These are phyloP conservation scores for Papiliotrema terrestris DNA, from an alignment of 1,284 basidiomycete species.

Conservation along the genomic window DNA sequence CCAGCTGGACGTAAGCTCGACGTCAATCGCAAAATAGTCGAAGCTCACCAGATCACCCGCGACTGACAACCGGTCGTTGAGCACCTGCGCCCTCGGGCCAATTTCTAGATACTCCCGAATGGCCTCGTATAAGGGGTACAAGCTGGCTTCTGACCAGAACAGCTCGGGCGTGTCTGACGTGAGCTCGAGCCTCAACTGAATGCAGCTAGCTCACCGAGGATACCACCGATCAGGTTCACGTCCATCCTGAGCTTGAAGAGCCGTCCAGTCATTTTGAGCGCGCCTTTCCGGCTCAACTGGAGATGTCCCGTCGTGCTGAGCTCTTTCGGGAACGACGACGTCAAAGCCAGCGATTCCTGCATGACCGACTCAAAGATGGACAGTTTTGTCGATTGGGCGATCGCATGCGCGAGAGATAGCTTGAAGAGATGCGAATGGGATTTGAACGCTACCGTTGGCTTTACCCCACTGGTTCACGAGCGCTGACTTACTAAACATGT, in stretches of 20 bases:
- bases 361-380: conserved; percentile 83
- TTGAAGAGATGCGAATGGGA: conserved; percentile 67
- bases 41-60: conserved; percentile 75
- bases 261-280: conserved; percentile 79
- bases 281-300: conserved; percentile 72
- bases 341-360: conserved; percentile 72
- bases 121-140: conserved; percentile 86
- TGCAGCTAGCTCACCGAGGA: conserved; percentile 54
- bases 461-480: conserved; percentile 16
- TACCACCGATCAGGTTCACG: conserved; percentile 87
- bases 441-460: conserved; percentile 65
- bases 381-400: conserved; percentile 90
- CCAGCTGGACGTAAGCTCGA: conserved; percentile 57
- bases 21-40: neutral
- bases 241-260: conserved; percentile 87
- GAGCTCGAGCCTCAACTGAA: neutral
- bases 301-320: conserved; percentile 76
- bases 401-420: conserved; percentile 87
- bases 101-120: conserved; percentile 95
- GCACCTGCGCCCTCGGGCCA: conserved; percentile 71
- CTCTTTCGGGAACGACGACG: conserved; percentile 78
- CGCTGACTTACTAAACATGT: conserved; percentile 50
- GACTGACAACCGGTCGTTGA: conserved; percentile 85
- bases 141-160: conserved; percentile 90
- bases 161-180: conserved; percentile 76